Conservation (phyloP, 2,329 filamentous ascomycete genomes). For the Calonectria pseudoreteaudii region DNA sequence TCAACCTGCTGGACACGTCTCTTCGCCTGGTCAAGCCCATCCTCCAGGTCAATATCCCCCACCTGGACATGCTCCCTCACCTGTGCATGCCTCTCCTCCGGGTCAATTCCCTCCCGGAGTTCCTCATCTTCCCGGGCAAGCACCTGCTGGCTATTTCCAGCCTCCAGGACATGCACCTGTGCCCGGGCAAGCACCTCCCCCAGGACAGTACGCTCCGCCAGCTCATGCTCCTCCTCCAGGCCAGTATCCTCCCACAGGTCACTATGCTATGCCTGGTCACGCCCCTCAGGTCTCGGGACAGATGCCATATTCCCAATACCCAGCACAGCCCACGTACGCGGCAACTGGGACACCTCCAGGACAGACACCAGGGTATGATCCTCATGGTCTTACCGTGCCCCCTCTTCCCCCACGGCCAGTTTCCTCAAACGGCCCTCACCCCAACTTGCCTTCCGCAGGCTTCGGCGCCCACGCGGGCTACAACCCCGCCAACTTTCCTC, state of each 20-base stretch:
- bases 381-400: constrained; percentile 34
- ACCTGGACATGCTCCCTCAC: not conserved
- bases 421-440: constrained; percentile 33
- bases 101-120: not conserved
- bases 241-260: not conserved
- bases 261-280: constrained; percentile 9
- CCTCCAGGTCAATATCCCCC: not conserved
- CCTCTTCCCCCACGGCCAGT: constrained; percentile 45
- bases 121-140: not conserved
- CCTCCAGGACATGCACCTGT: not conserved
- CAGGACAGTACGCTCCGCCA: not conserved
- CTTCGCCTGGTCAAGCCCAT: not conserved
- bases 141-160: not conserved
- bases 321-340: constrained; percentile 39
- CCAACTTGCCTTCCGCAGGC: constrained; percentile 22
- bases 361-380: constrained; percentile 21
- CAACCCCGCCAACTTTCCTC: constrained; percentile 44
- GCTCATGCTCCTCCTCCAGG: not conserved
- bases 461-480: constrained; percentile 39
- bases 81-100: not conserved
- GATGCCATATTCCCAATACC: constrained; percentile 28
- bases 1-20: constrained; percentile 11
- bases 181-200: not conserved
- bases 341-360: constrained; percentile 12
- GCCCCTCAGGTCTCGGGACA: constrained; percentile 26